Conservation (phyloP, 352 stramenopile genomes). For the Aphanomyces stellatus region DNA sequence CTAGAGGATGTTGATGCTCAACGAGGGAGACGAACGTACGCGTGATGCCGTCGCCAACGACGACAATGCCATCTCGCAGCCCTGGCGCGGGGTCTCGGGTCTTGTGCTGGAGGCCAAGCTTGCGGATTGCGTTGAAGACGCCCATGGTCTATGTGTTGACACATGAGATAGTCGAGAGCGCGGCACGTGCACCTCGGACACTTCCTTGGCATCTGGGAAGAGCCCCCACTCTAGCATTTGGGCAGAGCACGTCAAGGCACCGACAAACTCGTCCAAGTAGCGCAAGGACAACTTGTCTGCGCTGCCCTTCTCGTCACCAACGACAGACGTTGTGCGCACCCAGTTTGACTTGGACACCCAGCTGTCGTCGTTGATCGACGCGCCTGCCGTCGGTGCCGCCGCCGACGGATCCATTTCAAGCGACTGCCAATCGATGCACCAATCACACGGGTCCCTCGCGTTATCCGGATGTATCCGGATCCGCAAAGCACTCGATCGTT, state of each 20-base stretch:
- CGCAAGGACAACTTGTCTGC: conserved; percentile 40
- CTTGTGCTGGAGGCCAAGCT: conserved; percentile 30
- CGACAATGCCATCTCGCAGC: conserved; percentile 53
- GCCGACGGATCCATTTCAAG: too few species aligned
- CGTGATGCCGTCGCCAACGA: conserved; percentile 71
- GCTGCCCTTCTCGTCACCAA: background rate
- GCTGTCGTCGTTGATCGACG: conserved; percentile 1
- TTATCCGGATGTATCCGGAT: background rate
- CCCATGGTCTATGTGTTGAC: conserved; percentile 52
- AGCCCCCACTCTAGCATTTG: conserved; percentile 57
- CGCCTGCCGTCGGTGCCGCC: background rate
- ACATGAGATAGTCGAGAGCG: too few species aligned
- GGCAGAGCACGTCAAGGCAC: conserved; percentile 61
- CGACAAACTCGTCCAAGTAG: conserved; percentile 81
- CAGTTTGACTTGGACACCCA: conserved; percentile 19
- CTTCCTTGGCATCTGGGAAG: conserved; percentile 75
- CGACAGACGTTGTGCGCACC: background rate
- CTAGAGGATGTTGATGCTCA: conserved; percentile 29
- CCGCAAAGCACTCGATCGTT: too few species aligned
- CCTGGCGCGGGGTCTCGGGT: conserved; percentile 13
- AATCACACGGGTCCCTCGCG: background rate
- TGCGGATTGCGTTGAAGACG: conserved; percentile 67
- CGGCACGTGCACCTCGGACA: conserved; percentile 39
- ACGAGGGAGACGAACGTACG: conserved; percentile 29
- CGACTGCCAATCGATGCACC: too few species aligned